Percentiles rank a stretch among this genome's conserved stretches.
These are phyloP conservation scores for Diaporthe citri DNA, from an alignment of 2,329 filamentous ascomycete species.

Conservation along the genomic window DNA sequence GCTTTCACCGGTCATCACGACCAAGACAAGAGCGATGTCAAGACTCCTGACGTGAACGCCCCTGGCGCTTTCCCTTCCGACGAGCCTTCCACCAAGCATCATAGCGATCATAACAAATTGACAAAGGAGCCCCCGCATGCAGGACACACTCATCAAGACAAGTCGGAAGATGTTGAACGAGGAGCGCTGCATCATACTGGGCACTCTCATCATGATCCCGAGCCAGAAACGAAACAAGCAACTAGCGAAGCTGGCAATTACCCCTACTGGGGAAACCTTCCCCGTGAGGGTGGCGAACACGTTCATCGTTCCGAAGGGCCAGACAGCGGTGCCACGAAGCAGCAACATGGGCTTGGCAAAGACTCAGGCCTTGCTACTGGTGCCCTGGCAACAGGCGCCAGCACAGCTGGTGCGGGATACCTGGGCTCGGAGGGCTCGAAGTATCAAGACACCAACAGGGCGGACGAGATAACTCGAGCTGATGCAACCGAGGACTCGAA, in stretches of 20 bases:
- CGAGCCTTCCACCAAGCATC: conserved; percentile 1
- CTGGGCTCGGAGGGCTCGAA: not conserved
- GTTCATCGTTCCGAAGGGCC: not conserved
- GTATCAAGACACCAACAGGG: not conserved
- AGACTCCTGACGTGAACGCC: conserved; percentile 14
- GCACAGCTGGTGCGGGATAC: not conserved
- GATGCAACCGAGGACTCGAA: not conserved
- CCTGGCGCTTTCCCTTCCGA: conserved; percentile 11
- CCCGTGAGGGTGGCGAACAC: conserved; percentile 9
- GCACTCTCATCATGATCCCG: conserved; percentile 30
- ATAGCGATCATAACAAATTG: conserved; percentile 22
- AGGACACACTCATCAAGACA: not conserved
- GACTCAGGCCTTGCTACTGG: conserved; percentile 22
- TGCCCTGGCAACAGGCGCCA: conserved; percentile 8
- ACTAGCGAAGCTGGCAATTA: conserved; percentile 39
- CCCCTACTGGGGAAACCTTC: conserved; percentile 38
- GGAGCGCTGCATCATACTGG: conserved; percentile 26
- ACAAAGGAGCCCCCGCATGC: not conserved
- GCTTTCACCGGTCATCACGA: conserved; percentile 25
- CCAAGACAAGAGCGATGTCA: not conserved
- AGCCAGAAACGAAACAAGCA: conserved; percentile 32
- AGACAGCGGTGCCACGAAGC: not conserved
- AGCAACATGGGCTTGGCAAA: not conserved
- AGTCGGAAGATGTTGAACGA: not conserved
- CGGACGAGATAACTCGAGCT: not conserved